A percentile compares a stretch with the other conserved stretches of the same genome.
phyloP scores from a whole-genome alignment of 2,329 filamentous ascomycete genomes.

The Septoria linicola region DNA sequence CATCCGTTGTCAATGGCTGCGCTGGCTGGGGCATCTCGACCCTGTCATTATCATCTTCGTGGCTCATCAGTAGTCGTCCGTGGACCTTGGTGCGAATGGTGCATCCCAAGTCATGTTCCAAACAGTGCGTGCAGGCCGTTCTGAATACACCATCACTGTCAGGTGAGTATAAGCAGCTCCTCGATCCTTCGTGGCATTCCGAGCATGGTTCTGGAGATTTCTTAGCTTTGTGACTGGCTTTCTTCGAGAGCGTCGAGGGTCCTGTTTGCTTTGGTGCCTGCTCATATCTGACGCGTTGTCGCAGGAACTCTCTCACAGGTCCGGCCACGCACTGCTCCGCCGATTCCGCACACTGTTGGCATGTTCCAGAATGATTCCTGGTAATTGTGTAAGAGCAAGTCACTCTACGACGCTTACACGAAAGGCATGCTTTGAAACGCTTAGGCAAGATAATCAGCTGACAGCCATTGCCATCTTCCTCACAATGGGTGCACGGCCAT shows the following conservation, averaged over 20 bases:
- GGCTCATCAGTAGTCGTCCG: too few relatives aligned
- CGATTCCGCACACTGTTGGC: slow-evolving; percentile 34
- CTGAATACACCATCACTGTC: slow-evolving; percentile 12
- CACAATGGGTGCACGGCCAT: slow-evolving; percentile 43
- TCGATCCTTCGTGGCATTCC: slow-evolving; percentile 6
- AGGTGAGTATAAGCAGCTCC: slow-evolving; percentile 3
- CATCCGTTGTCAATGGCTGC: background rate
- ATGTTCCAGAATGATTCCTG: slow-evolving; percentile 34
- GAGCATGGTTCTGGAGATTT: slow-evolving; percentile 8
- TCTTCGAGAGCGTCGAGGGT: slow-evolving; percentile 6
- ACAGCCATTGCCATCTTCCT: slow-evolving; percentile 37
- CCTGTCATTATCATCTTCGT: background rate
- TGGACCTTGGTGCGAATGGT: slow-evolving; percentile 2
- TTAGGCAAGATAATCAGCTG: slow-evolving; percentile 37
- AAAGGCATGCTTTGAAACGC: slow-evolving; percentile 39
- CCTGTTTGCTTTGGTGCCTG: slow-evolving; percentile 23
- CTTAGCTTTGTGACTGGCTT: background rate
- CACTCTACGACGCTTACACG: slow-evolving; percentile 34
- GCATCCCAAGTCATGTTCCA: slow-evolving; percentile 6
- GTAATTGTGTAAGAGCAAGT: slow-evolving; percentile 39
- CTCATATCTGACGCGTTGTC: slow-evolving; percentile 25
- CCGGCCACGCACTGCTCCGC: slow-evolving; percentile 41
- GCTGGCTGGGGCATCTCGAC: background rate
- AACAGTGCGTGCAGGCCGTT: slow-evolving; percentile 7
- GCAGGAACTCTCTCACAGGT: slow-evolving; percentile 32